Evolutionary conservation across 345 rosid species (phyloP), one percentile per base, ranked within the genome.

Genomic region (Eucalyptus regnans): DNA sequence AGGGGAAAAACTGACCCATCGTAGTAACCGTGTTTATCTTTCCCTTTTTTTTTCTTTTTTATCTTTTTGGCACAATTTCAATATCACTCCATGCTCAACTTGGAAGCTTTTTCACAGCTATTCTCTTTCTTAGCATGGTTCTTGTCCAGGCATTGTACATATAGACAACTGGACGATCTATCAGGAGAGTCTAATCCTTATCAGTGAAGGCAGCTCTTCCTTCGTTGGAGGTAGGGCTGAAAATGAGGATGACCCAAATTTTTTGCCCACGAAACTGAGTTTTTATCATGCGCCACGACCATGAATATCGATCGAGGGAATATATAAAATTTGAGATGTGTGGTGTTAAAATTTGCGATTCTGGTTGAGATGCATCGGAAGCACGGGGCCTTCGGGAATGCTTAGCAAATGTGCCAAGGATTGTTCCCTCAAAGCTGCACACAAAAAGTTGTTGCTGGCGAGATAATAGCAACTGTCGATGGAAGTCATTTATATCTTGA

Each of bases 1-100:
- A 93, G 94, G 94, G 94, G 89, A 86, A 25, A 96, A 93, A 86
- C 71, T 27, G 92, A 93, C 85, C 86, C 89, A n/a, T 68, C 43
- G 20, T 46, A 12, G 66, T 31, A 37, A 41, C 79, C 20, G 15
- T 31, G 23, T n/a, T 52, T 56, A 10, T 84, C 87, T 29, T 27
- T 16, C 56, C 51, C 6, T 15, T 49, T 12, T 4, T 12, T 49
- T 12, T 49, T 49, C 0, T 22, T 33, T 37, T n/a, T n/a, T n/a
- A n/a, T n/a, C n/a, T n/a, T 17, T 41, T 41, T 41, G 41, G 41
- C 2, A 76, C 46, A 37, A 37, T 37, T 18, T 37, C 83, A 76
- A 18, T 3, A 37, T 76, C 83, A 0, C 5, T 76, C 15, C 46
- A 37, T 76, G 25, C 46, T 13, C 27, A 76, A 76, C 48, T 37